Evolutionary conservation across 768 basidiomycete species (phyloP).

Genomic region (Sarcodon aspratus): DNA sequence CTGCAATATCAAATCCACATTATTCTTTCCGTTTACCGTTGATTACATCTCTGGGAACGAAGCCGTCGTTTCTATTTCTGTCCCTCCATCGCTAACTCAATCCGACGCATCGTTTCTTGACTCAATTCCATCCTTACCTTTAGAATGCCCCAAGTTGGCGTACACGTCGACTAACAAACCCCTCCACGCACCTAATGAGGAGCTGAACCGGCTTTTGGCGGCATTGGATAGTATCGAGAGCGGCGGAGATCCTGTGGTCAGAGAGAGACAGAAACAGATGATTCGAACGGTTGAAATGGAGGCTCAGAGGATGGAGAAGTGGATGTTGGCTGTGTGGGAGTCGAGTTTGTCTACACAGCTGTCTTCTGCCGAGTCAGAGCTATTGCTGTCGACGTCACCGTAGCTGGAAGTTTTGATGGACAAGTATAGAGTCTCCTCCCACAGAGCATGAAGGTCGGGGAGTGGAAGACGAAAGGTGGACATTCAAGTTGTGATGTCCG

Average conservation of each 20-base stretch:
- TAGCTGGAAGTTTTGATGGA: too few relatives aligned
- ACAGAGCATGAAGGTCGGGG: too few relatives aligned
- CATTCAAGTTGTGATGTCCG: too few relatives aligned
- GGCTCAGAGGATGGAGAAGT: constrained; percentile 36
- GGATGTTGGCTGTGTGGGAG: constrained; percentile 12
- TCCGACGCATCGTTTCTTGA: background rate
- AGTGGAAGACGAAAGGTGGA: too few relatives aligned
- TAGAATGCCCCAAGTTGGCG: background rate
- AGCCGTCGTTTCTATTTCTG: background rate
- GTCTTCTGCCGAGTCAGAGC: too few relatives aligned
- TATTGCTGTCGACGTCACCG: too few relatives aligned
- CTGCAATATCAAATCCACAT: background rate
- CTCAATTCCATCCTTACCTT: background rate
- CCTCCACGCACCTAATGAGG: constrained; percentile 51
- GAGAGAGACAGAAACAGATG: constrained; percentile 36
- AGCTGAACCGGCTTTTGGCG: constrained; percentile 49
- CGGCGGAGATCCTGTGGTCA: constrained; percentile 41
- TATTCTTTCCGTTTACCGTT: background rate
- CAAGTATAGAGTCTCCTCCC: too few relatives aligned
- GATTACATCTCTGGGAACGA: background rate
- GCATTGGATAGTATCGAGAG: constrained; percentile 61
- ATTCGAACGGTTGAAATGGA: constrained; percentile 53
- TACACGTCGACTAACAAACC: constrained; percentile 32
- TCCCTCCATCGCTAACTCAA: background rate
- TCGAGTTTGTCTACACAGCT: too few relatives aligned